These are phyloP conservation scores for Sporothrix protearum DNA, from an alignment of 2,329 filamentous ascomycete species.

Conservation along the genomic window DNA sequence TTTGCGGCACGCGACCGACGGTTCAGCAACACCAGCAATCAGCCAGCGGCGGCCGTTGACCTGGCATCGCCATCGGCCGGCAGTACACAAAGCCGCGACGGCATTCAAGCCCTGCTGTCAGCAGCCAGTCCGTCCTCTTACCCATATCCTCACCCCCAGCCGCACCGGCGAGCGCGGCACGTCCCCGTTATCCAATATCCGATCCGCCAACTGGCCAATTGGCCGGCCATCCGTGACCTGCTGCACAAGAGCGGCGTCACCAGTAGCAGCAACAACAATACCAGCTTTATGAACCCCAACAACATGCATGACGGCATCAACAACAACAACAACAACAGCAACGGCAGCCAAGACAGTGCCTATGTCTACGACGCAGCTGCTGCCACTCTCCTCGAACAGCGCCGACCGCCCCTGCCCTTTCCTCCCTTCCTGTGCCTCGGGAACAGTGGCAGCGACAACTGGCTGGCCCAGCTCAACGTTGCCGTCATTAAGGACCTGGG, in stretches of 20 bases:
- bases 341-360: background rate
- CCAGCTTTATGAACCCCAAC: background rate
- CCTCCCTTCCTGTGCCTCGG: background rate
- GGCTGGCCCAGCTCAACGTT: conserved; percentile 47
- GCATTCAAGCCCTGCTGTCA: conserved; percentile 30
- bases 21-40: conserved; percentile 14
- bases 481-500: conserved; percentile 50
- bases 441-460: conserved; percentile 33
- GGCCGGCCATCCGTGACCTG: conserved; percentile 26
- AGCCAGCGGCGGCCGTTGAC: background rate
- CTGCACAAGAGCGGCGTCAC: conserved; percentile 16
- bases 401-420: background rate
- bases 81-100: conserved; percentile 14
- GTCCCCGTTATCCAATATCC: conserved; percentile 29
- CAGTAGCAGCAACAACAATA: background rate
- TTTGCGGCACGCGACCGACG: background rate
- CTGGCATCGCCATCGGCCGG: conserved; percentile 16
- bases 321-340: background rate
- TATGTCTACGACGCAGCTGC: background rate
- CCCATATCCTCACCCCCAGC: conserved; percentile 5
- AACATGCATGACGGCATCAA: background rate
- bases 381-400: background rate
- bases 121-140: conserved; percentile 18
- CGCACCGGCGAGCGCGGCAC: conserved; percentile 12
- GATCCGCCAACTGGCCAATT: conserved; percentile 27